Conservation (phyloP, 129 eudicot species). For the Arctium lappa region DNA sequence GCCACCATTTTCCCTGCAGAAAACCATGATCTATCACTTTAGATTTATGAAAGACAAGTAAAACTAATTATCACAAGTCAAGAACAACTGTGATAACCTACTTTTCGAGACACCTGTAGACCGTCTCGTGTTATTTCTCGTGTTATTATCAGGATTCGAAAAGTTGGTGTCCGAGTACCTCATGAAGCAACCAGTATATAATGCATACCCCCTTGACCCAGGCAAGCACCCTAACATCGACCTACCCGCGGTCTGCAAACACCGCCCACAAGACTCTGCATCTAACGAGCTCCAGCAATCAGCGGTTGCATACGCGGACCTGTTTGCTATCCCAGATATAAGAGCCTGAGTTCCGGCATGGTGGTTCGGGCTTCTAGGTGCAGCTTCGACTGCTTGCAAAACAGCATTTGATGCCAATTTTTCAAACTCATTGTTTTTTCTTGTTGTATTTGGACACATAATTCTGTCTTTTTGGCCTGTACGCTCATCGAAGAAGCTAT, state of each 20-base stretch:
- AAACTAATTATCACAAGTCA: neutral
- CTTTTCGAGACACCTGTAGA: conserved; percentile 13
- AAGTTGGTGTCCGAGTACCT: conserved; percentile 36
- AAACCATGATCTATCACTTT: neutral
- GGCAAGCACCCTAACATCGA: conserved; percentile 41
- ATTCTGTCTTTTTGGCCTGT: neutral
- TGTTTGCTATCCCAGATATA: conserved; percentile 8
- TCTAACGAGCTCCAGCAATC: conserved; percentile 37
- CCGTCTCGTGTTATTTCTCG: neutral
- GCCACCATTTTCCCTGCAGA: conserved; percentile 44
- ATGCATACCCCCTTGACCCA: conserved; percentile 32
- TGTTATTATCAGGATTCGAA: conserved; percentile 1
- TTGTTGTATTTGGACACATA: conserved; percentile 20
- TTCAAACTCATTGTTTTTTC: conserved; percentile 22
- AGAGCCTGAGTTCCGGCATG: conserved; percentile 23
- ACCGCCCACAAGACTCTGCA: conserved; percentile 28
- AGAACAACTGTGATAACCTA: neutral
- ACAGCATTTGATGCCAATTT: conserved; percentile 25
- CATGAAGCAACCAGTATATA: conserved; percentile 41
- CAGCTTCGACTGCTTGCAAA: conserved; percentile 25
- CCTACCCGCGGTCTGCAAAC: conserved; percentile 32
- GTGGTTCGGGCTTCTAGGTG: conserved; percentile 21
- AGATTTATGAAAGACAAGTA: neutral
- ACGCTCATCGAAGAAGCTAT: conserved; percentile 33
- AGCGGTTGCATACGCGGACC: conserved; percentile 30